phyloP scores from a whole-genome alignment of 768 basidiomycete species.

The Lepiota subincarnata region DNA sequence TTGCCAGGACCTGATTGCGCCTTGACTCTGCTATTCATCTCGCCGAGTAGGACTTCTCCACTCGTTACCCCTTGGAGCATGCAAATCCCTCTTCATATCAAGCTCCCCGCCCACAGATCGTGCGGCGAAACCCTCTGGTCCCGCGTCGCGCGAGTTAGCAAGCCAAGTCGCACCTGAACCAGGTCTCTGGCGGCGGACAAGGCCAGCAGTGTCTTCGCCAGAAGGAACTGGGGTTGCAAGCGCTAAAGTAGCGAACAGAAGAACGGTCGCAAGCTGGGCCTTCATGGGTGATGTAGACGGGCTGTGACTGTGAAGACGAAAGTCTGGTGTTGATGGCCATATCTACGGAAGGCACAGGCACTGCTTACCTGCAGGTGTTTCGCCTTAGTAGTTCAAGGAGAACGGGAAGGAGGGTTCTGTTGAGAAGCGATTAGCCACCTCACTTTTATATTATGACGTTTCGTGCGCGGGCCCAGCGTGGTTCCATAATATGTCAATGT shows the following conservation, averaged over 20 bases:
- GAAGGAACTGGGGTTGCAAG: not conserved
- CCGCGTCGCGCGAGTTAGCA: not conserved
- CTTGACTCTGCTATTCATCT: too few species aligned
- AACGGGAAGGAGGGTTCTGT: slow-evolving; percentile 1
- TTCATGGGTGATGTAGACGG: not conserved
- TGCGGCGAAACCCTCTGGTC: too few species aligned
- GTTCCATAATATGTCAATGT: not conserved
- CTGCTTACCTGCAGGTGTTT: slow-evolving; percentile 3
- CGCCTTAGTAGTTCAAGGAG: not conserved
- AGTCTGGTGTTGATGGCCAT: not conserved
- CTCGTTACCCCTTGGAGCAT: too few species aligned
- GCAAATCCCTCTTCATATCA: too few species aligned
- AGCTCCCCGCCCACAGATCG: too few species aligned
- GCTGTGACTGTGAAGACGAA: not conserved
- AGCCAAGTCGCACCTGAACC: not conserved
- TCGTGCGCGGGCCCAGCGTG: not conserved
- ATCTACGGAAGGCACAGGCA: slow-evolving; percentile 3
- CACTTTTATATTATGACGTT: slow-evolving; percentile 8
- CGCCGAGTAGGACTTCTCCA: too few species aligned
- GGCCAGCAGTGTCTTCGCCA: not conserved
- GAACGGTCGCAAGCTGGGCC: not conserved
- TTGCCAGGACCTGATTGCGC: too few species aligned
- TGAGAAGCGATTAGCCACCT: slow-evolving; percentile 7
- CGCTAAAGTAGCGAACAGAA: slow-evolving; percentile 1
- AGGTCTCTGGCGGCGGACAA: not conserved